Base-by-base conservation (phyloP, 2,329 filamentous ascomycete species). In the Monosporascus sp. region DNA sequence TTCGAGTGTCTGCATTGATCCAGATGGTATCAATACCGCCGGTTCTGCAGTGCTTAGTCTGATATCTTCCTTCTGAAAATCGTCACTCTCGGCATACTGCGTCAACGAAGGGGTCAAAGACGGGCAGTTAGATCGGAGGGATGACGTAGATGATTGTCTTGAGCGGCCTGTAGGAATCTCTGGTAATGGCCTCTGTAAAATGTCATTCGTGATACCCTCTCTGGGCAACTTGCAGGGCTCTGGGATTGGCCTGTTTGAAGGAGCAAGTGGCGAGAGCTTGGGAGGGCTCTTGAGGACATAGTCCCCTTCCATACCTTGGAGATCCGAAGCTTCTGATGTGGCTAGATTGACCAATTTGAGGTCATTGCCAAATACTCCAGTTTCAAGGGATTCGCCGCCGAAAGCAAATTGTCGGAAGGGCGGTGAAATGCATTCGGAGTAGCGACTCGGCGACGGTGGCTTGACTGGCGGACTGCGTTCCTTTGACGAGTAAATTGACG, bases 81-180 rank as follows among this genome's bases (percentile, higher is more conserved):
- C 64, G n/a, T 62, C 65, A 47, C 64, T 65, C 24, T 69, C 62
- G 36, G 60, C 65, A 20, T 67, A 68, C 27, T 62, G 57, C 50
- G 57, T 62, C 46, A 69, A 49, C 7, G 66, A 68, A 7, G 67
- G 64, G 11, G 67, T 69, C 22, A 69, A 53, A 3, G 67, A 69
- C 27, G 65, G 65, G 24, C 67, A 67, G 44, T 51, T 63, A 5
- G 66, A 68, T 24, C 58, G 54, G 3, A 65, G 39, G 9, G 66
- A 68, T 9, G 60, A 65, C 20, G 54, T 57, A 2, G 67, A 69
- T 7, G 57, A 45, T 41, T 57, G 61, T 37, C 62, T 62, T 34
- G 60, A 55, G 24, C 53, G 51, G n/a, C 41, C 17, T 20, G 50
- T 57, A 3, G 65, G 66, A 15, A 63, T 52, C n/a, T 67, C 62